A percentile compares a stretch with the other conserved stretches of the same genome.
These are phyloP conservation scores for Aspergillus pseudotamarii DNA, from an alignment of 2,329 filamentous ascomycete genomes.

Conservation along the genomic window DNA sequence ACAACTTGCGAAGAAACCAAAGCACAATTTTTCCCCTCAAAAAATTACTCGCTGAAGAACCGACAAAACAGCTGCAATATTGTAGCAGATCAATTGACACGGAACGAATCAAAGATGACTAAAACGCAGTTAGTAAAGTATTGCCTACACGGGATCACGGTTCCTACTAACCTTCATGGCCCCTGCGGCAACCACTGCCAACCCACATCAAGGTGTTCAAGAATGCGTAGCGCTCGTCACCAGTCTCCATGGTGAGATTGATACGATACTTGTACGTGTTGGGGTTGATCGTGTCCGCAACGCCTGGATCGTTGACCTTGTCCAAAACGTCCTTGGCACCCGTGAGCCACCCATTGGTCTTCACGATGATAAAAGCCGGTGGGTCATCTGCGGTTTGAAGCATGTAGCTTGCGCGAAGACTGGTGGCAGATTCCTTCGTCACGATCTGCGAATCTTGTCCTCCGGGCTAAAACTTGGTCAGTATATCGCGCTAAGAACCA, in stretches of 20 bases:
- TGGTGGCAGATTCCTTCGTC: conserved; percentile 51
- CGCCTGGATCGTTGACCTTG: conserved; percentile 47
- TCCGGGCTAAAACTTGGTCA: conserved; percentile 43
- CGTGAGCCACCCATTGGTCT: conserved; percentile 52
- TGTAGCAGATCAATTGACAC: conserved; percentile 25
- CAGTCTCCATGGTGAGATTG: conserved; percentile 52
- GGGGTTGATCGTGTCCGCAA: conserved; percentile 51
- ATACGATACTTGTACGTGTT: conserved; percentile 54
- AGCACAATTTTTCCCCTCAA: conserved; percentile 24
- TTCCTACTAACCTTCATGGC: conserved; percentile 44
- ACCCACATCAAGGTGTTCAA: conserved; percentile 55
- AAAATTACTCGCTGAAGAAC: conserved; percentile 29
- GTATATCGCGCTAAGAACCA: neutral
- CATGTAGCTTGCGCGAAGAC: conserved; percentile 48
- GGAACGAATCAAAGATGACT: conserved; percentile 33
- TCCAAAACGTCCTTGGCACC: conserved; percentile 53
- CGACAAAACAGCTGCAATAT: conserved; percentile 23
- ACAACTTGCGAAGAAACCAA: conserved; percentile 11
- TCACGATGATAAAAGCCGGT: conserved; percentile 52
- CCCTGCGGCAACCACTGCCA: conserved; percentile 51
- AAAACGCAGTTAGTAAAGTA: conserved; percentile 14
- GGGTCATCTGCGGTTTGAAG: conserved; percentile 56
- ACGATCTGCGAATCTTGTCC: conserved; percentile 54
- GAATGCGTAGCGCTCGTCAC: conserved; percentile 53
- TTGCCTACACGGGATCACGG: neutral